Evolutionary conservation across 441 rosid genomes (phyloP).

Genomic region (Arabidopsis hybrid): DNA sequence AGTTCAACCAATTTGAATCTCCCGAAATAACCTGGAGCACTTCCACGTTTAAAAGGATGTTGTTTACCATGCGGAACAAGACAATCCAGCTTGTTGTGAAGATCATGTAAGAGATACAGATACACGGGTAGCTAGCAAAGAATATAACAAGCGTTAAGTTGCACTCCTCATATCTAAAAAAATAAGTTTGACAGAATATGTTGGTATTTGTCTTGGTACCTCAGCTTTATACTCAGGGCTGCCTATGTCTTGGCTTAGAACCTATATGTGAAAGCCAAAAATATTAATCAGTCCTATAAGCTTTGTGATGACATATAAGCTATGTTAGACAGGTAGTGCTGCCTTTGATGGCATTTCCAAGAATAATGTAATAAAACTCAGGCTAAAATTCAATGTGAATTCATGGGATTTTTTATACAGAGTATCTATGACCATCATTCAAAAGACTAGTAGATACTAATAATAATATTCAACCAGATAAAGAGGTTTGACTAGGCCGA

Average conservation of each 20-base stretch:
- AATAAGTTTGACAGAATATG: background rate
- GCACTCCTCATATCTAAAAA: conserved; percentile 11
- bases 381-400: background rate
- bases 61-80: conserved; percentile 56
- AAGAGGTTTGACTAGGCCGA: conserved; percentile 43
- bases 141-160: conserved; percentile 33
- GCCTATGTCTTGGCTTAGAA: conserved; percentile 62
- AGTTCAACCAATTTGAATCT: conserved; percentile 56
- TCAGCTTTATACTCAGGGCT: conserved; percentile 76
- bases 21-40: conserved; percentile 48
- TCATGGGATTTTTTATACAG: background rate
- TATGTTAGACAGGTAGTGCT: background rate
- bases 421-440: conserved; percentile 12
- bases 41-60: conserved; percentile 51
- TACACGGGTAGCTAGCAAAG: conserved; percentile 68
- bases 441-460: conserved; percentile 32
- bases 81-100: conserved; percentile 73
- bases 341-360: conserved; percentile 11
- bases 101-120: conserved; percentile 75
- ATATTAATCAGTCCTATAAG: conserved; percentile 1
- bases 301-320: background rate
- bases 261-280: conserved; percentile 29
- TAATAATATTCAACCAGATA: background rate
- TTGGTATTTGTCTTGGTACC: conserved; percentile 54
- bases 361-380: background rate